These are phyloP conservation scores for Pichia terricola DNA, from an alignment of 1,139 yeast species.

Conservation along the genomic window DNA sequence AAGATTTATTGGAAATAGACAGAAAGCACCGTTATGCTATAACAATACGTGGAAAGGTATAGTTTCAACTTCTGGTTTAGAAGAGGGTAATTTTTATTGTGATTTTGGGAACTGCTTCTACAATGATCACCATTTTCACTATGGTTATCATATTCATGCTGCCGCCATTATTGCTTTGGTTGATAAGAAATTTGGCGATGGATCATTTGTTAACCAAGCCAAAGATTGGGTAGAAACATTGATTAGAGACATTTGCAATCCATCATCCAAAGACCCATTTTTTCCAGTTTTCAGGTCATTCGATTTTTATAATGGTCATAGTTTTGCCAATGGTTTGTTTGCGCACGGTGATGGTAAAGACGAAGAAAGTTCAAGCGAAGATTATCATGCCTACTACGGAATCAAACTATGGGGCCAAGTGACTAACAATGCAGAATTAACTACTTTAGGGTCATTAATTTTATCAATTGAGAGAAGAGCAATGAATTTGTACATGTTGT, in stretches of 20 bases:
- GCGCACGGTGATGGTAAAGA: constrained; percentile 72
- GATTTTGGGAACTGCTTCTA: constrained; percentile 74
- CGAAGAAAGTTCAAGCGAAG: constrained; percentile 72
- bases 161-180: constrained; percentile 54
- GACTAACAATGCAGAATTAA: constrained; percentile 42
- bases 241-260: constrained; percentile 65
- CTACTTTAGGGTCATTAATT: constrained; percentile 50
- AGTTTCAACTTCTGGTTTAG: constrained; percentile 53
- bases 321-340: constrained; percentile 74
- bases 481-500: constrained; percentile 53
- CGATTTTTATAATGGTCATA: constrained; percentile 74
- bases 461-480: constrained; percentile 49
- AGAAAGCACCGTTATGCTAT: constrained; percentile 53
- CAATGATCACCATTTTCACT: constrained; percentile 78
- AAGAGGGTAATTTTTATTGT: constrained; percentile 35
- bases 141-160: constrained; percentile 69
- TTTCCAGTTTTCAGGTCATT: constrained; percentile 73
- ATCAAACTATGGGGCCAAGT: constrained; percentile 62
- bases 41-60: constrained; percentile 70
- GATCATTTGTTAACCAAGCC: constrained; percentile 43
- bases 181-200: constrained; percentile 36
- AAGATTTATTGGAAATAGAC: constrained; percentile 47
- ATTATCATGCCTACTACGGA: constrained; percentile 65
- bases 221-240: constrained; percentile 49
- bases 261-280: constrained; percentile 40